Base-by-base conservation (phyloP, 768 basidiomycete genomes). In the Mycena maculata region DNA sequence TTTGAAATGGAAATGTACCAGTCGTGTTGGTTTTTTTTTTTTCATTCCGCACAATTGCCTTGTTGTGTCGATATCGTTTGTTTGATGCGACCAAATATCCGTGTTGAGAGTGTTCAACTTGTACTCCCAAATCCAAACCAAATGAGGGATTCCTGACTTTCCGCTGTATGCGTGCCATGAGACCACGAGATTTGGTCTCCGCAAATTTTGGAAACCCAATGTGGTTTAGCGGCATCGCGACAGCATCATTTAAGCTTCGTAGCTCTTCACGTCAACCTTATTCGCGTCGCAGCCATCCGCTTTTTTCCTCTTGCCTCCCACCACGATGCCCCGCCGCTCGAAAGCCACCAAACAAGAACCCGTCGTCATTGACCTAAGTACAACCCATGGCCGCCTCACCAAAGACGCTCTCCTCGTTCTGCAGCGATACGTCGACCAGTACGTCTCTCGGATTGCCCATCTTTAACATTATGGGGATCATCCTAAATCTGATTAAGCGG, bases 351-450 rank as follows among this genome's bases (percentile, higher is more conserved):
- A 67, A 23, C 15, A 54, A n/a, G 42, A 60, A 31, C n/a, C 27
- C 47, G 54, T 56, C 0, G 23, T 44, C 28, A 49, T 61, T 13
- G 52, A 60, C 45, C 59, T 45, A 9, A 55, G 53, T n/a, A n/a
- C n/a, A n/a, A n/a, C n/a, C n/a, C n/a, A n/a, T n/a, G n/a, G n/a
- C 16, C 65, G 48, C 27, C 59, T 67, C 36, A 61, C 58, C 3
- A 67, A 67, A 28, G 59, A 67, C 6, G 53, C 52, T 23, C 59
- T 67, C 59, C 36, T 42, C 31, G 44, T 61, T 15, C 28, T 67
- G 59, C 59, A 67, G 4, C 44, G 31, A 23, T 67, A 67, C 61
- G 59, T 61, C 18, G 65, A 67, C 28, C 65, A 61, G 65, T 67
- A 42, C n/a, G 65, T 61, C n/a, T 41, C 18, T 12, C 28, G 20